Conservation (phyloP, 2,329 filamentous ascomycete genomes). For the Ophiostoma angusticollis region DNA sequence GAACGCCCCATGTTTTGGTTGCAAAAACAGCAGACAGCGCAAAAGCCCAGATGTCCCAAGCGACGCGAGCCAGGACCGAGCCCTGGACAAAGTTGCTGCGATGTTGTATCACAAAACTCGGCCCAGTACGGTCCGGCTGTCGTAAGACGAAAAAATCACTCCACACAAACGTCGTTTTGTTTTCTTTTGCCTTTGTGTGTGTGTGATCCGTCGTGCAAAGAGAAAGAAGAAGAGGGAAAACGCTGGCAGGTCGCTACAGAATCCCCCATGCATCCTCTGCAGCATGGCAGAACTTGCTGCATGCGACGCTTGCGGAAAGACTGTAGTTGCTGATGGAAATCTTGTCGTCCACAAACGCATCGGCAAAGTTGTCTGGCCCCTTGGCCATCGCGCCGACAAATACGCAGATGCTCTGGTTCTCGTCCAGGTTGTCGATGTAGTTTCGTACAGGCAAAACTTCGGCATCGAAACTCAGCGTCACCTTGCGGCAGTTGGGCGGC, state of each 20-base stretch:
- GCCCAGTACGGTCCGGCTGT: constrained; percentile 19
- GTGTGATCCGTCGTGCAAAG: too few species aligned
- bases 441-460: constrained; percentile 77
- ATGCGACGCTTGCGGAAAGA: constrained; percentile 91
- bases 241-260: constrained; percentile 39
- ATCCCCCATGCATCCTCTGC: constrained; percentile 95
- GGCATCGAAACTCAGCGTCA: constrained; percentile 90
- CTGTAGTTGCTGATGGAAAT: constrained; percentile 99
- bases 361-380: constrained; percentile 88
- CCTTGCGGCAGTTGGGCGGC: constrained; percentile 92
- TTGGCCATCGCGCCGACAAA: constrained; percentile 99
- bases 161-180: constrained; percentile 3
- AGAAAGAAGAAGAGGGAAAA: background rate
- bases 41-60: constrained; percentile 50
- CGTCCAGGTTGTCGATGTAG: constrained; percentile 66
- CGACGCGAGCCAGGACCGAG: constrained; percentile 25
- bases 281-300: constrained; percentile 98
- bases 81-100: constrained; percentile 32
- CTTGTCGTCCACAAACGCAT: constrained; percentile 87
- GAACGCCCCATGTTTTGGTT: constrained; percentile 74
- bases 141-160: constrained; percentile 5
- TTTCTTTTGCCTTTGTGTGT: too few species aligned
- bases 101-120: constrained; percentile 60
- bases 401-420: constrained; percentile 89
- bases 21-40: constrained; percentile 67